Evolutionary conservation across 2,329 filamentous ascomycete species (phyloP), one percentile per base, ranked within the genome.

Genomic region (Penicillium sp.): DNA sequence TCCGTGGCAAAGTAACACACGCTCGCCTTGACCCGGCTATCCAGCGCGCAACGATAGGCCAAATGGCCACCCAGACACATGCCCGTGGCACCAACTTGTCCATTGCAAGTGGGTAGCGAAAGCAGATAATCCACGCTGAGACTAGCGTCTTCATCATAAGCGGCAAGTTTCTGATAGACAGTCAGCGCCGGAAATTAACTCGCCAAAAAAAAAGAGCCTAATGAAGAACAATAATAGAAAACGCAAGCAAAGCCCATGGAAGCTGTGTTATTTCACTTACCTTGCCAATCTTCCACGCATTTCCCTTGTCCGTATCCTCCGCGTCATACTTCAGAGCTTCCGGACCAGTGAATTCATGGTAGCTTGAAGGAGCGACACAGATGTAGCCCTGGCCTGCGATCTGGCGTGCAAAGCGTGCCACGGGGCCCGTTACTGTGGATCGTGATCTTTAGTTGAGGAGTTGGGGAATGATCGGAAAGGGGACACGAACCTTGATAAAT

Each of bases 41-140:
- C 91, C 49, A 97, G 82, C 67, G 87, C 86, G 66, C 83, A 85
- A 42, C 87, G 81, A 72, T 86, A 89, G 75, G 89, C 90, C 19
- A 97, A 84, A 72, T 97, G 93, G 1, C 93, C 93, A 52, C 93
- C 93, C 1, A 97, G 85, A 74, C 93, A 97, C 93, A 97, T 97
- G 60, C 91, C 91, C 13, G 89, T 92, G 5, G 88, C 81, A 45
- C 90, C 90, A 65, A 96, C 84, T 36, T 85, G 83, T 49, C 92
- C 92, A 60, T 87, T 96, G 76, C 92, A 91, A n/a, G 89, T 91
- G 5, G 86, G 82, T 23, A 92, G 82, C 25, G 82, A 83, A 4
- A 93, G 81, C 31, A 94, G 84, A 60, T 86, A 79, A 72, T 91
- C 86, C 36, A 93, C 85, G 4, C 86, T 83, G 42, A 86, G 81